Evolutionary conservation across 352 stramenopile species (phyloP).

Genomic region (Globisporangium radiosum): DNA sequence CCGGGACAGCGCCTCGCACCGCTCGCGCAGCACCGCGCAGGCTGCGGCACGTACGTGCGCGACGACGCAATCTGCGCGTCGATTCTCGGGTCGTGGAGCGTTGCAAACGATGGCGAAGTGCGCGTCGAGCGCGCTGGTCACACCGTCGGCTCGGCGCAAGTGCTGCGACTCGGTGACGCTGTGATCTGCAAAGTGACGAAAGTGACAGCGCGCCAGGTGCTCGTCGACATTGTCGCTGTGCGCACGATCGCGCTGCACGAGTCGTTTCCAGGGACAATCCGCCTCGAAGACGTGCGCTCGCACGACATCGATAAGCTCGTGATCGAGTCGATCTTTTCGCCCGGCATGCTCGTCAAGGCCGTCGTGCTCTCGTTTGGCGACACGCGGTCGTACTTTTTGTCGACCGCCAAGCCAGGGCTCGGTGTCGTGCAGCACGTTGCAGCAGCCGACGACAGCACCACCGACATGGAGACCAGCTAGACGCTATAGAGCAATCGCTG

Average conservation of each 20-base stretch:
- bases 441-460: conserved; percentile 15
- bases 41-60: conserved; percentile 43
- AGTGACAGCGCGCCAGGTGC: conserved; percentile 63
- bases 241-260: conserved; percentile 69
- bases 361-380: conserved; percentile 81
- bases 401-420: conserved; percentile 61
- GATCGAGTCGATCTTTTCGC: conserved; percentile 70
- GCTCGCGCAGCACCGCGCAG: conserved; percentile 29
- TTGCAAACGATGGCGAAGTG: conserved; percentile 30
- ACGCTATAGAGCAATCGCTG: too few species aligned
- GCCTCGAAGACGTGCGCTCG: conserved; percentile 71
- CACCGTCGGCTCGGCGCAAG: conserved; percentile 58
- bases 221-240: conserved; percentile 75
- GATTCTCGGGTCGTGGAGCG: conserved; percentile 40
- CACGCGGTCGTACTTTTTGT: conserved; percentile 82
- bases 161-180: conserved; percentile 57
- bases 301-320: conserved; percentile 78
- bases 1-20: conserved; percentile 50
- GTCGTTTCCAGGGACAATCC: conserved; percentile 71
- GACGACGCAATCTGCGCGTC: conserved; percentile 69
- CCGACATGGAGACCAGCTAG: conserved; percentile 46
- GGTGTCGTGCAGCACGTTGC: conserved; percentile 37
- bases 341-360: conserved; percentile 67
- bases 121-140: conserved; percentile 40
- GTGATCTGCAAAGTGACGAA: conserved; percentile 65